These are phyloP conservation scores for Hanseniaspora clermontiae DNA, from an alignment of 805 yeast genomes.

Conservation along the genomic window DNA sequence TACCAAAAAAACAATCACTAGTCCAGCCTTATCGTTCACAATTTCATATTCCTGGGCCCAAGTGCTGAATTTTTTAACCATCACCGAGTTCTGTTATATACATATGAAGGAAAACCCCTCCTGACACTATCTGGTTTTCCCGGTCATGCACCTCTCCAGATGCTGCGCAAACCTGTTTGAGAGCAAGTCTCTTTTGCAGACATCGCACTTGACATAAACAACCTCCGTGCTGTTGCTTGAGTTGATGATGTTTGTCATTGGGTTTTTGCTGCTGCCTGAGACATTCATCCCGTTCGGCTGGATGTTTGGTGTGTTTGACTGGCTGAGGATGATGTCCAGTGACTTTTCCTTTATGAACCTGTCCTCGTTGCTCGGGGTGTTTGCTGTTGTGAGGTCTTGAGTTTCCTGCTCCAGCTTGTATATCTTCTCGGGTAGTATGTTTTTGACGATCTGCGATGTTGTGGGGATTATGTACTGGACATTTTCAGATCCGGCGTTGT, in stretches of 20 bases:
- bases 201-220: conserved; percentile 58
- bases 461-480: conserved; percentile 8
- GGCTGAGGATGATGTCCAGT: conserved; percentile 4
- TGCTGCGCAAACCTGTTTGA: conserved; percentile 91
- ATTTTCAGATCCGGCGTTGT: neutral
- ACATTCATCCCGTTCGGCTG: neutral
- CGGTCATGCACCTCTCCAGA: conserved; percentile 75
- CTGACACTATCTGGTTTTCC: conserved; percentile 38
- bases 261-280: neutral
- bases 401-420: neutral
- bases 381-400: neutral
- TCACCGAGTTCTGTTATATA: no score
- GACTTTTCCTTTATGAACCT: conserved; percentile 1
- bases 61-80: no score
- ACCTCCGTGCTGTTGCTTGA: neutral
- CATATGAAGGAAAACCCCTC: neutral
- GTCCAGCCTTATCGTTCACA: no score
- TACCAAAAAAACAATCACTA: no score
- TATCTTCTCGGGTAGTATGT: neutral
- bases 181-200: conserved; percentile 76
- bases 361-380: neutral
- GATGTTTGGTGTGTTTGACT: conserved; percentile 4
- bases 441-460: conserved; percentile 6
- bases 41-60: no score
- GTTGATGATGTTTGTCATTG: conserved; percentile 4